Base-by-base conservation (phyloP, 1,284 basidiomycete species). In the Austroboletus niveus region DNA sequence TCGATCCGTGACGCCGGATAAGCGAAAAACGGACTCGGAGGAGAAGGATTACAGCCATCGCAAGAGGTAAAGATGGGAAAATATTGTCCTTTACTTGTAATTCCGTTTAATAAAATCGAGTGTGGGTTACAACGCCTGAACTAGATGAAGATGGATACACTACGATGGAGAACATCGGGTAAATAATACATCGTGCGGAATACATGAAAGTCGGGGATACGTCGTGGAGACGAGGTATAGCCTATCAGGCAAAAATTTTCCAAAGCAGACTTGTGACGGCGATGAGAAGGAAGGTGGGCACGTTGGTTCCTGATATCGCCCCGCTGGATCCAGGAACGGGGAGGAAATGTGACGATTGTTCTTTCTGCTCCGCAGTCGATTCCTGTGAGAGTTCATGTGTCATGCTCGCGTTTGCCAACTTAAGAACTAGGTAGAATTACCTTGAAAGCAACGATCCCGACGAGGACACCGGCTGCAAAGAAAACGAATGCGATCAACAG, bases 361-460 rank as follows among this genome's bases (percentile, higher is more conserved):
- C 56, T 48, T 75, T 70, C 57, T 88, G 86, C 55, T 81, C 65
- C 8, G 68, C 71, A 0, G 77, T 71, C 5, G 81, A 77, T 75
- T 87, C 66, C 85, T 87, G 49, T 32, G 41, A 6, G 41, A 6
- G 1, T 14, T 2, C 27, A 38, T 38, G 11, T 14, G 4, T 10
- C 7, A 7, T 29, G 24, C 2, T 5, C 9, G 22, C 9, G 14
- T 10, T 15, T 29, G 24, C 15, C 11, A 30, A 5, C n/a, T 14
- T 15, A 7, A 15, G 12, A n/a, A 15, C 9, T n/a, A 29, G 12
- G 27, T 6, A 2, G 14, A 14, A 1, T 31, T 43, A 87, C 87
- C 76, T 94, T 94, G 82, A 96, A 96, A 0, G 80, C 85, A n/a
- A 80, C 84, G 11, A 95, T 71, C 4, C 94, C 94, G 27, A 95